Base-by-base conservation (phyloP, 1,139 yeast genomes). In the Arxiozyma bovina region DNA sequence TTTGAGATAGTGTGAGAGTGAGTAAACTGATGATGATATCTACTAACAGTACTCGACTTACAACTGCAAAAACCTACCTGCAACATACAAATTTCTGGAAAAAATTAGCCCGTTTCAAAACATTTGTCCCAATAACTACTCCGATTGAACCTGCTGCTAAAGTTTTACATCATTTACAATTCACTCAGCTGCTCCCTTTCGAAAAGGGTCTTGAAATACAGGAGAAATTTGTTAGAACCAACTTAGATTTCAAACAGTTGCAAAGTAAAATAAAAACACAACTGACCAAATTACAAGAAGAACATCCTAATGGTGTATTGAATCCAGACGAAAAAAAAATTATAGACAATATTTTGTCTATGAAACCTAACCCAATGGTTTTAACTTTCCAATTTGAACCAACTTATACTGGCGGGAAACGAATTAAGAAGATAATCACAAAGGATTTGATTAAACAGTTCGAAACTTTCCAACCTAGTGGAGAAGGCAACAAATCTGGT, bases 401-500 rank as follows among this genome's bases (percentile, higher is more conserved):
- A 9, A 88, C 88, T 0, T 89, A 87, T 65, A 90, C 98, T 0
- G 93, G 95, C 21, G 98, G 98, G 1, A 82, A 90, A 61, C 78
- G 96, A 60, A 85, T 88, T 65, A 80, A 80, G 59, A 74, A 74
- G 53, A 75, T 76, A 48, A 71, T 80, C 0, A 68, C 75, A 0
- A 62, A 70, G 17, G 70, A 63, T 1, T 73, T 73, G 41, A 65
- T 73, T 8, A 59, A 62, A 15, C 56, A 57, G 38, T 68, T 55
- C 54, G 68, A 67, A 53, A 53, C 55, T 15, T 68, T 53, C 57
- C 57, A 34, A 52, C 72, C 61, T 43, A 66, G 20, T 5, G 42
- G 7, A 4, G 61, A 56, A 69, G 69, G 44, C 74, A 73, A 8
- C 79, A 80, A 62, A 34, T 4, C 40, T 34, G 17, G 4, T 47